Evolutionary conservation across 2,329 filamentous ascomycete genomes (phyloP).

Genomic region (Colletotrichum lupini): DNA sequence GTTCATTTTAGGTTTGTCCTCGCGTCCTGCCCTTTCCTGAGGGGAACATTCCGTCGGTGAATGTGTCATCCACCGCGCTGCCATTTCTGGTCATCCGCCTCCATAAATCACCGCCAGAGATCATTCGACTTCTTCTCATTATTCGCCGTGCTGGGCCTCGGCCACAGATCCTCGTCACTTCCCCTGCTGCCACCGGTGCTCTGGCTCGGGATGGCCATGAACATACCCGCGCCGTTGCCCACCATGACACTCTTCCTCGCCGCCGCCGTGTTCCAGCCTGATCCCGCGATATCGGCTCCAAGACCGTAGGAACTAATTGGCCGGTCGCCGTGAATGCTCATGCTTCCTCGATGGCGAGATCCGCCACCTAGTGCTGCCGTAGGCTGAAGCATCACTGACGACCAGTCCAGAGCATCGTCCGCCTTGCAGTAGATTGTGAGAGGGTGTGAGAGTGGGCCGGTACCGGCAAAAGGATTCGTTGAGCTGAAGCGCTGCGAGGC

Average conservation of each 20-base stretch:
- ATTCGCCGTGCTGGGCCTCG: conserved; percentile 32
- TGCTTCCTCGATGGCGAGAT: conserved; percentile 31
- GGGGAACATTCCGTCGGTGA: background rate
- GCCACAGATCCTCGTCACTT: conserved; percentile 48
- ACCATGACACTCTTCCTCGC: conserved; percentile 66
- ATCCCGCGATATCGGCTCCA: conserved; percentile 59
- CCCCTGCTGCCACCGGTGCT: conserved; percentile 35
- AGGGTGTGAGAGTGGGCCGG: conserved; percentile 58
- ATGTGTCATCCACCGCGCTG: background rate
- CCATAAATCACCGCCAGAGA: conserved; percentile 23
- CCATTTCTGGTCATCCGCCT: background rate
- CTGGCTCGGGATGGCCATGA: conserved; percentile 61
- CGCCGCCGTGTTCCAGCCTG: conserved; percentile 63
- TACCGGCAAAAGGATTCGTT: conserved; percentile 58
- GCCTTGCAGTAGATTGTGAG: conserved; percentile 71
- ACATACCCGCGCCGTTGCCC: conserved; percentile 62
- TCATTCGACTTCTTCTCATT: conserved; percentile 32
- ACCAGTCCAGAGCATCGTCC: conserved; percentile 69
- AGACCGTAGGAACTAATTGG: conserved; percentile 69
- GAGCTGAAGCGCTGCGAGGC: conserved; percentile 62
- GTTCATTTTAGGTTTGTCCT: background rate
- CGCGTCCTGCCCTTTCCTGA: background rate
- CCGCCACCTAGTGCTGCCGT: conserved; percentile 37
- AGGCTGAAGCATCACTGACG: conserved; percentile 62
- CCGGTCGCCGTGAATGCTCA: conserved; percentile 45